phyloP scores from a whole-genome alignment of 2,329 filamentous ascomycete species.

The Beauveria varroae region DNA sequence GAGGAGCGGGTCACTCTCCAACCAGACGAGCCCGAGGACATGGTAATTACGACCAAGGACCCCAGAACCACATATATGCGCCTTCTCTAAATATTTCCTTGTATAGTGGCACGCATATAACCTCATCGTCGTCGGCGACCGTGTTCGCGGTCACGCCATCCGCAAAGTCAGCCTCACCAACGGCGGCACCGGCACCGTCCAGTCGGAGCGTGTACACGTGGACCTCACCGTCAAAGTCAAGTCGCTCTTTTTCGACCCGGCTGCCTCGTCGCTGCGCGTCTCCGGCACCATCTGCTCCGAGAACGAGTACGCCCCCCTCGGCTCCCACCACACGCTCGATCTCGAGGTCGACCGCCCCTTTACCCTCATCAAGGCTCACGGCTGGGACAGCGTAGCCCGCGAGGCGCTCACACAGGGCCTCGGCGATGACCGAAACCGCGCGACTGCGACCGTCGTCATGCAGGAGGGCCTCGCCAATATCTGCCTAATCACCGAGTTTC shows the following conservation, averaged over 20 bases:
- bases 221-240: conserved; percentile 50
- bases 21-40: conserved; percentile 39
- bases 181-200: conserved; percentile 40
- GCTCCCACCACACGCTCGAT: conserved; percentile 59
- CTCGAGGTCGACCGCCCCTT: conserved; percentile 84
- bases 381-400: conserved; percentile 86
- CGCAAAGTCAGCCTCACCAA: conserved; percentile 47
- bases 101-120: conserved; percentile 53
- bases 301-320: conserved; percentile 44
- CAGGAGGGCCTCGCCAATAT: conserved; percentile 81
- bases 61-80: conserved; percentile 3
- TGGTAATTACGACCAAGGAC: conserved; percentile 25
- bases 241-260: conserved; percentile 51
- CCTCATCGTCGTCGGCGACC: conserved; percentile 46
- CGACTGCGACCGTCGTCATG: conserved; percentile 87
- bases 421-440: conserved; percentile 69
- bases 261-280: conserved; percentile 46
- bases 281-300: conserved; percentile 47
- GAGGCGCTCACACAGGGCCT: conserved; percentile 73
- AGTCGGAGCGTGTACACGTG: conserved; percentile 47
- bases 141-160: conserved; percentile 46
- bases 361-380: conserved; percentile 70
- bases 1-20: conserved; percentile 35
- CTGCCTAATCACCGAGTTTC: conserved; percentile 72
- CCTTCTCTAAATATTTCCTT: neutral